Conservation (phyloP, 345 rosid genomes). For the Eucalyptus erythrocorys region DNA sequence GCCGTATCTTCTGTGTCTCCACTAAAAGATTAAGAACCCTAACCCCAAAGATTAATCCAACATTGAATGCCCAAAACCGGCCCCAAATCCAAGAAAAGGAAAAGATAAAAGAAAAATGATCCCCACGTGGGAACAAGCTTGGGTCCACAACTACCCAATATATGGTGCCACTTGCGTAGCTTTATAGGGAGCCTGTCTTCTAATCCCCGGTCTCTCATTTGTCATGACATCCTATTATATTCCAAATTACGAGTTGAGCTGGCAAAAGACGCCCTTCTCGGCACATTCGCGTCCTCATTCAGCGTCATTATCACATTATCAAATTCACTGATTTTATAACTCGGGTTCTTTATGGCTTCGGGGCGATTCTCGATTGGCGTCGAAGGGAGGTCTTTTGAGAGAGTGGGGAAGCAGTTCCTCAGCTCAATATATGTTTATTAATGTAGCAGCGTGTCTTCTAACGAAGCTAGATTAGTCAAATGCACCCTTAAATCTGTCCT, state of each 20-base stretch:
- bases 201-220: not conserved
- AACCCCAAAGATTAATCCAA: not conserved
- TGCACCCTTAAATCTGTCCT: not conserved
- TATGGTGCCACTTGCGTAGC: not conserved
- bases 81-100: not conserved
- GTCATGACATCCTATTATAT: not conserved
- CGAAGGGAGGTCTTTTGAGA: not conserved
- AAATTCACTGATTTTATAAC: not conserved
- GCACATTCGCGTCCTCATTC: not conserved
- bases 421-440: not conserved
- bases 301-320: not conserved
- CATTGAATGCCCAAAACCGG: not conserved
- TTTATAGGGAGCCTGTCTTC: not conserved
- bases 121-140: constrained; percentile 1
- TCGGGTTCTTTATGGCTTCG: not conserved
- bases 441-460: not conserved
- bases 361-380: not conserved
- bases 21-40: not conserved
- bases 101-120: not conserved
- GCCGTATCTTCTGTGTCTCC: constrained; percentile 26
- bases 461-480: not conserved
- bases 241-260: not conserved
- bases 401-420: not conserved
- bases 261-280: not conserved
- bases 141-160: constrained; percentile 9